These are phyloP conservation scores for Cercis canadensis DNA, from an alignment of 306 rosid genomes.

Conservation along the genomic window DNA sequence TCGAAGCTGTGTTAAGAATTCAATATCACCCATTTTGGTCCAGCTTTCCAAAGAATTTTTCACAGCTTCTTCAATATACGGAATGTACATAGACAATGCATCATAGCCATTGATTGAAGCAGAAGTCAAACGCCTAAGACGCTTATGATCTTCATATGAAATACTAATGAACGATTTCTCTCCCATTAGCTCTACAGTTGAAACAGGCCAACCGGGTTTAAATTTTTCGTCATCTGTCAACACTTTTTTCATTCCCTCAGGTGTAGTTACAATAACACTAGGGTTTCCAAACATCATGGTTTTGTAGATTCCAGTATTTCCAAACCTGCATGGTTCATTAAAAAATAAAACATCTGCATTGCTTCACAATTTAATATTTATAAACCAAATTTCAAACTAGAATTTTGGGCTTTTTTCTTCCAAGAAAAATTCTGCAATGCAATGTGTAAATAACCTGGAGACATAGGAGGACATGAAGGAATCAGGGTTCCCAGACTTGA, in stretches of 20 bases:
- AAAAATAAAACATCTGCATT: neutral
- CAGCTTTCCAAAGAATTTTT: slow-evolving; percentile 69
- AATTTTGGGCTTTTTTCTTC: too few species aligned
- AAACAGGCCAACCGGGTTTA: slow-evolving; percentile 77
- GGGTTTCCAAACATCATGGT: slow-evolving; percentile 84
- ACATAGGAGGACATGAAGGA: slow-evolving; percentile 68
- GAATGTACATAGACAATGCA: slow-evolving; percentile 62
- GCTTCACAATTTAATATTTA: neutral
- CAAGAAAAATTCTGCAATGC: too few species aligned
- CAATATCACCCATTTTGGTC: slow-evolving; percentile 66
- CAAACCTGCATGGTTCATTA: slow-evolving; percentile 57
- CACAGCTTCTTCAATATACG: slow-evolving; percentile 64
- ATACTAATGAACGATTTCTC: slow-evolving; percentile 72
- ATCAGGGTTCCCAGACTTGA: slow-evolving; percentile 85
- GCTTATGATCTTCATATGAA: slow-evolving; percentile 75
- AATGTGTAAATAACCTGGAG: slow-evolving; percentile 55
- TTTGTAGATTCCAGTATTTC: slow-evolving; percentile 76
- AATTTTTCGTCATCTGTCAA: slow-evolving; percentile 80
- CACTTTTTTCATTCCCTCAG: slow-evolving; percentile 73
- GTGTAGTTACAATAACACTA: slow-evolving; percentile 71
- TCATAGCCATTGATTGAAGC: slow-evolving; percentile 87
- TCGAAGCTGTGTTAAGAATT: slow-evolving; percentile 68
- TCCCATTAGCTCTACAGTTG: slow-evolving; percentile 78
- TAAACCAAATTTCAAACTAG: too few species aligned
- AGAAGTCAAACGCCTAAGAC: slow-evolving; percentile 77